These are phyloP conservation scores for Wakefieldia striispora DNA, from an alignment of 768 basidiomycete species.

Conservation along the genomic window DNA sequence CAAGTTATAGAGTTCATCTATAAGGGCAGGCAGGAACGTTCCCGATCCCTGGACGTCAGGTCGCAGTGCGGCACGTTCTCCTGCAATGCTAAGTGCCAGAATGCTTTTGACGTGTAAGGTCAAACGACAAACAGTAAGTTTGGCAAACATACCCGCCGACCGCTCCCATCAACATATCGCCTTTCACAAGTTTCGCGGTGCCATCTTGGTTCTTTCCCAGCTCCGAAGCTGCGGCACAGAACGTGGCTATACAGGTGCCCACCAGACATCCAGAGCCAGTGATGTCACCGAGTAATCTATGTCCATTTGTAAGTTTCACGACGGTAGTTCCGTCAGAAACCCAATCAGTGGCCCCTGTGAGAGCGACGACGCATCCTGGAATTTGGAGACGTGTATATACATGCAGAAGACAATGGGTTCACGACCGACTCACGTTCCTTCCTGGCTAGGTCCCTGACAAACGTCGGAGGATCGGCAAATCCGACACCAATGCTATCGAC, in stretches of 20 bases:
- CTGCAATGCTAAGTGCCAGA: slow-evolving; percentile 57
- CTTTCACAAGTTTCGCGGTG: slow-evolving; percentile 54
- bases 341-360: slow-evolving; percentile 81
- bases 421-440: slow-evolving; percentile 60
- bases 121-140: background rate
- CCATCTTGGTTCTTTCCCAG: slow-evolving; percentile 26
- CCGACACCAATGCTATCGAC: slow-evolving; percentile 83
- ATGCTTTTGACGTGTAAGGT: slow-evolving; percentile 36
- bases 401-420: background rate
- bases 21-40: slow-evolving; percentile 62
- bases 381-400: background rate
- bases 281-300: slow-evolving; percentile 68
- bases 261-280: slow-evolving; percentile 90
- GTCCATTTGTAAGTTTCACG: slow-evolving; percentile 72
- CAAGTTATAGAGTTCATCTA: slow-evolving; percentile 56
- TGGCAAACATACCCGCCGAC: slow-evolving; percentile 62
- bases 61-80: slow-evolving; percentile 53
- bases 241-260: slow-evolving; percentile 75
- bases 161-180: slow-evolving; percentile 75
- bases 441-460: slow-evolving; percentile 68
- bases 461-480: slow-evolving; percentile 69
- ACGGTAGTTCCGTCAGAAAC: slow-evolving; percentile 77
- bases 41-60: slow-evolving; percentile 58
- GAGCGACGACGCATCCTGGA: slow-evolving; percentile 73
- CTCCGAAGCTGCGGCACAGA: slow-evolving; percentile 65